Percentiles rank a stretch among this genome's conserved stretches.
Conservation (phyloP, 208 protist genomes). For the Dictyostelium gargantuum region DNA sequence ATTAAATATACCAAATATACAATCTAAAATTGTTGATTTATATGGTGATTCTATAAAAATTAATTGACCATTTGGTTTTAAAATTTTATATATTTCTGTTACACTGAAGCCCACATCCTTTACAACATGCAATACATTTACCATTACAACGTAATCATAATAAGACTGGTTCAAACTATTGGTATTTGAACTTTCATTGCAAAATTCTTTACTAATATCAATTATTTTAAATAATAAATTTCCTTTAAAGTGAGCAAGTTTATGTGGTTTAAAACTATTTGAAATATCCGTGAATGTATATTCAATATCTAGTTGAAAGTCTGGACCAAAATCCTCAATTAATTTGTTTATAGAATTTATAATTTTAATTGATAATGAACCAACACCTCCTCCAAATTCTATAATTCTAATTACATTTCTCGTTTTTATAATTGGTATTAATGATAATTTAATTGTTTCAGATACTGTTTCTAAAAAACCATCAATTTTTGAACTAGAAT, state of each 20-base stretch:
- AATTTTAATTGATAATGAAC: not conserved
- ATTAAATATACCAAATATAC: slow-evolving; percentile 24
- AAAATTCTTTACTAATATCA: too few relatives aligned
- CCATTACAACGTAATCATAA: slow-evolving; percentile 10
- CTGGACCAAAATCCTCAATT: not conserved
- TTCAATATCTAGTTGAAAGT: not conserved
- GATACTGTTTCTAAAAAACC: too few relatives aligned
- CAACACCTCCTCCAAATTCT: not conserved
- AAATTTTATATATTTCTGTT: not conserved
- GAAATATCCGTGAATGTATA: not conserved
- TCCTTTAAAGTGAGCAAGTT: too few relatives aligned
- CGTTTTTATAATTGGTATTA: not conserved
- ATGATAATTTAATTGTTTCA: not conserved
- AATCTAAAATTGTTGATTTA: not conserved
- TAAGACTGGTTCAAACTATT: not conserved
- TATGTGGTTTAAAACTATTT: too few relatives aligned
- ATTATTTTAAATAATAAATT: too few relatives aligned
- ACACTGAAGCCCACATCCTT: too few relatives aligned
- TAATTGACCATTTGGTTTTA: not conserved
- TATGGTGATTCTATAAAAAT: not conserved
- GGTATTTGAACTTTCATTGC: too few relatives aligned
- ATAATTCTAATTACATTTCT: not conserved
- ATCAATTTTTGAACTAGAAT: too few relatives aligned
- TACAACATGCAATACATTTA: slow-evolving; percentile 14
- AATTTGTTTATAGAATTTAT: not conserved